A percentile compares a stretch with the other conserved stretches of the same genome.
These are phyloP conservation scores for Erythrophleum fordii DNA, from an alignment of 306 rosid species.

Conservation along the genomic window DNA sequence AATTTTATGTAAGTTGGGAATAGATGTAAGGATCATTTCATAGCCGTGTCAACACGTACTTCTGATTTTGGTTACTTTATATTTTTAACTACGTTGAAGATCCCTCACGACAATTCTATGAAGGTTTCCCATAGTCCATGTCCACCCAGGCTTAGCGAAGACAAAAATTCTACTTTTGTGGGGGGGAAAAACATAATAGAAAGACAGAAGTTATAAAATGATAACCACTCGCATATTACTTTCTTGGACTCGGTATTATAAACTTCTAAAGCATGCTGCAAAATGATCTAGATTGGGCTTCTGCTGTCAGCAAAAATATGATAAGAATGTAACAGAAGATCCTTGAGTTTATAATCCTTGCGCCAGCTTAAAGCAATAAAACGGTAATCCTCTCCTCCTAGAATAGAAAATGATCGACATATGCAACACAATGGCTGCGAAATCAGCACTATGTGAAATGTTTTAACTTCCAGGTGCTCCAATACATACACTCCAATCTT, in stretches of 20 bases:
- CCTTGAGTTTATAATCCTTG: neutral
- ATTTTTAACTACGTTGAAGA: neutral
- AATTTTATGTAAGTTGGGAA: constrained; percentile 15
- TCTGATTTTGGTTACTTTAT: constrained; percentile 22
- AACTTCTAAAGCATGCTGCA: neutral
- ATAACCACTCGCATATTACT: neutral
- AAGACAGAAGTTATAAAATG: neutral
- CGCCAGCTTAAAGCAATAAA: neutral
- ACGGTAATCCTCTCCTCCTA: neutral
- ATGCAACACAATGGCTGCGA: neutral
- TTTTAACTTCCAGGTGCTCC: constrained; percentile 6
- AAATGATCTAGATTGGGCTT: too few species aligned
- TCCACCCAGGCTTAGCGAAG: neutral
- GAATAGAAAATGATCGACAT: neutral
- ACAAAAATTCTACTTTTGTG: neutral
- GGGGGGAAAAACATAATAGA: neutral
- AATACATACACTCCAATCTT: neutral
- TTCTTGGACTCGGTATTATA: neutral
- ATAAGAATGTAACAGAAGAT: neutral
- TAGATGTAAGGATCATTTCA: constrained; percentile 45
- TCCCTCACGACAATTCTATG: constrained; percentile 41
- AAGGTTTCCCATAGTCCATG: constrained; percentile 4
- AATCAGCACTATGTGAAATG: neutral
- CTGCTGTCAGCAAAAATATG: neutral
- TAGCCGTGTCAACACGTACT: constrained; percentile 31